phyloP scores from a whole-genome alignment of 2,329 filamentous ascomycete species.

The Fusarium sp. region DNA sequence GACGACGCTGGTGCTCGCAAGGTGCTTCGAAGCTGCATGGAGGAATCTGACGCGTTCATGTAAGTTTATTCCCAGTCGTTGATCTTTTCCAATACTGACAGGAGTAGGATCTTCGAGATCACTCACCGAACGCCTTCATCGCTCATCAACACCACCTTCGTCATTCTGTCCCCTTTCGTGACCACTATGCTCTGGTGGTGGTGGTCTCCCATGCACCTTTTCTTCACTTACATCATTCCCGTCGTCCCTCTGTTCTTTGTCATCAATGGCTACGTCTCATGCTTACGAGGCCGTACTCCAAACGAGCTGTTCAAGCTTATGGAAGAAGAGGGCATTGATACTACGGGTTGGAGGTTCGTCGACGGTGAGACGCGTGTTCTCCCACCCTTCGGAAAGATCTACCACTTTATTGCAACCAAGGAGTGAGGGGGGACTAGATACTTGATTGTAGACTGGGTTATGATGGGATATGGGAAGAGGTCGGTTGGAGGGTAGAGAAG shows the following conservation, averaged over 20 bases:
- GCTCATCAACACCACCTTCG: conserved; percentile 37
- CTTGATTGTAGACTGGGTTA: not conserved
- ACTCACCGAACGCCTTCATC: conserved; percentile 39
- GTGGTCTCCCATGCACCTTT: conserved; percentile 38
- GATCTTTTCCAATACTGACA: not conserved
- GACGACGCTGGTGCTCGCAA: conserved; percentile 38
- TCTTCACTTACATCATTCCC: conserved; percentile 39
- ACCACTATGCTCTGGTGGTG: conserved; percentile 40
- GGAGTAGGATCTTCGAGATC: conserved; percentile 36
- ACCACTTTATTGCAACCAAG: conserved; percentile 37
- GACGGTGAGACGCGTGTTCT: conserved; percentile 37
- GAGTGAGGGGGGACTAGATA: not conserved
- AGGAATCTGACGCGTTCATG: conserved; percentile 39
- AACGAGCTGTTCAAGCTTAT: conserved; percentile 34
- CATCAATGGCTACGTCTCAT: conserved; percentile 41
- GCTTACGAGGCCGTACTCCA: conserved; percentile 30
- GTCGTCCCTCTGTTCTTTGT: conserved; percentile 37
- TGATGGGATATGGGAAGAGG: not conserved
- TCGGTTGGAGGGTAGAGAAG: not conserved
- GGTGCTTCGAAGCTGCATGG: conserved; percentile 37
- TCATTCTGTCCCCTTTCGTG: conserved; percentile 37
- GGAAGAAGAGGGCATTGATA: conserved; percentile 33
- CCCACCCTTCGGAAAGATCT: conserved; percentile 38
- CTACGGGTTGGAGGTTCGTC: conserved; percentile 29
- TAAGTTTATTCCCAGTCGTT: not conserved